These are phyloP conservation scores for Nyctanthes arbortristis DNA, from an alignment of 257 asterid species.

Conservation along the genomic window DNA sequence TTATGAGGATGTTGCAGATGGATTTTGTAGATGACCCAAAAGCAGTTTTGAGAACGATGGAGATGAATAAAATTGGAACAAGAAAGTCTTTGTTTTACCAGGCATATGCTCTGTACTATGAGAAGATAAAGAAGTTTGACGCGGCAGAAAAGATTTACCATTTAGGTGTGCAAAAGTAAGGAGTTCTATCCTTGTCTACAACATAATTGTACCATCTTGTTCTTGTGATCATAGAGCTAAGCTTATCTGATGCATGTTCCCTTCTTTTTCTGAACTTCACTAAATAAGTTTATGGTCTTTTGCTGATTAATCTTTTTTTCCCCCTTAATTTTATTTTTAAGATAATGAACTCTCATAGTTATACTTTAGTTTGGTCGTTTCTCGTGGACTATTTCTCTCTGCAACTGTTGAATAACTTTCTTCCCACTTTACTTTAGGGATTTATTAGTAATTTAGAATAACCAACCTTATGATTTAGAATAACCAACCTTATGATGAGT, in stretches of 20 bases:
- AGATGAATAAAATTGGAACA: conserved; percentile 64
- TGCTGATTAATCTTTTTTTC: not conserved
- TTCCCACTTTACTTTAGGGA: not conserved
- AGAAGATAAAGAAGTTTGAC: conserved; percentile 82
- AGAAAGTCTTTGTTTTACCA: conserved; percentile 78
- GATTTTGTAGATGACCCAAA: conserved; percentile 91
- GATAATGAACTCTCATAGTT: not conserved
- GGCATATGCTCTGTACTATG: conserved; percentile 89
- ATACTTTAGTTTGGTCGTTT: too few relatives aligned
- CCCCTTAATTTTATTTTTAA: not conserved
- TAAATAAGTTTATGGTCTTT: not conserved
- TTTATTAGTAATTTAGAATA: too few relatives aligned
- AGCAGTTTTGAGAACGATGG: conserved; percentile 68
- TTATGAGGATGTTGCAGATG: conserved; percentile 45
- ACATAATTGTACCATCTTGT: conserved; percentile 1
- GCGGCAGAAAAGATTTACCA: conserved; percentile 83
- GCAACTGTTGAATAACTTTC: not conserved
- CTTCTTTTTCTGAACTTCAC: not conserved
- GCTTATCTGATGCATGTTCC: not conserved
- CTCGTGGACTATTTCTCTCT: conserved; percentile 4
- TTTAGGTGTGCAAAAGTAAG: conserved; percentile 86
- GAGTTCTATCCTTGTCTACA: conserved; percentile 6
- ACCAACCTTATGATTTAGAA: too few relatives aligned
- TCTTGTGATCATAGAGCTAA: not conserved
- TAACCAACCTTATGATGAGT: not conserved